phyloP scores from a whole-genome alignment of 768 basidiomycete species.

The Tubosaeta sp. region DNA sequence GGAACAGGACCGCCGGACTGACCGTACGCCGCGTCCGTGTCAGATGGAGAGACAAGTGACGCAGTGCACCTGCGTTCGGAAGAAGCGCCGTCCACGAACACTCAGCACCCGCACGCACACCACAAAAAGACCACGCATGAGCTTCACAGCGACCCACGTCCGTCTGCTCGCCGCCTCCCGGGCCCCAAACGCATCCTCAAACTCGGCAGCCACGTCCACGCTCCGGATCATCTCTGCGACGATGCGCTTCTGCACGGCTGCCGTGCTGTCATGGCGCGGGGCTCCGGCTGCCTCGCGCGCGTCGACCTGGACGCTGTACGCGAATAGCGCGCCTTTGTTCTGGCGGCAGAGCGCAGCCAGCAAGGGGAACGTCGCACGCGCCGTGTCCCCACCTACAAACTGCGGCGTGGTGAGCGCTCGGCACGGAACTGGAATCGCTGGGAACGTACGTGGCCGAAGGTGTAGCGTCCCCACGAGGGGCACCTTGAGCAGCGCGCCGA shows the following conservation, averaged over 20 bases:
- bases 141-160: constrained; percentile 84
- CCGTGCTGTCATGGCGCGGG: neutral
- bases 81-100: constrained; percentile 58
- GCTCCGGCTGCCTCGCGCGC: constrained; percentile 44
- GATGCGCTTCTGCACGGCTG: constrained; percentile 51
- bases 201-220: constrained; percentile 56
- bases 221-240: constrained; percentile 66
- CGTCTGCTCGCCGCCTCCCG: constrained; percentile 38
- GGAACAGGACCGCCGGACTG: constrained; percentile 49
- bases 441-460: constrained; percentile 70
- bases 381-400: constrained; percentile 90
- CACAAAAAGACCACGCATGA: constrained; percentile 42
- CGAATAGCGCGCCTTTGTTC: constrained; percentile 74
- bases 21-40: constrained; percentile 37
- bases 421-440: neutral
- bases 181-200: constrained; percentile 51
- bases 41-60: constrained; percentile 59
- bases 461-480: constrained; percentile 58
- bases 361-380: constrained; percentile 59
- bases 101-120: neutral
- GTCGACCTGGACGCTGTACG: constrained; percentile 85
- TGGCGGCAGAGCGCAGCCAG: constrained; percentile 57
- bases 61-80: constrained; percentile 57
- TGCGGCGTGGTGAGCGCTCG: constrained; percentile 22
- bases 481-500: constrained; percentile 47